These are phyloP conservation scores for Claviceps africana DNA, from an alignment of 2,329 filamentous ascomycete genomes.

Conservation along the genomic window DNA sequence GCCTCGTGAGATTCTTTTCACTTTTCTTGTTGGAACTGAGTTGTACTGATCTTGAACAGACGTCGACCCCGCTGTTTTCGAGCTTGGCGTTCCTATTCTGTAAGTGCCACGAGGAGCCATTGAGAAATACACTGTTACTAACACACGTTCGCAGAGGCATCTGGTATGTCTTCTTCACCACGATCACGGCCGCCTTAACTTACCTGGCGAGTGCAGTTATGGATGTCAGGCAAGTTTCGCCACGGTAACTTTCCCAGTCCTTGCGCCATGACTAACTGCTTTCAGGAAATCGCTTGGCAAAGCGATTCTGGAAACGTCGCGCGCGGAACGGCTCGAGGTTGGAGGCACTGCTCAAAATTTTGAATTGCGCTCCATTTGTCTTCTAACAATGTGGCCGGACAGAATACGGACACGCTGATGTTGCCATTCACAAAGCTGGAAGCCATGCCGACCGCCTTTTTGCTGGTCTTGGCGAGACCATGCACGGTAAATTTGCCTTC, in stretches of 20 bases:
- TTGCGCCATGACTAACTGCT: constrained; percentile 29
- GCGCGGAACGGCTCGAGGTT: constrained; percentile 6
- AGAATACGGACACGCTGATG: constrained; percentile 43
- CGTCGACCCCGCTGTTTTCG: constrained; percentile 51
- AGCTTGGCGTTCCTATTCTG: constrained; percentile 19
- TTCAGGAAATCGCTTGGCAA: constrained; percentile 45
- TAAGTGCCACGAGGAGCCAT: constrained; percentile 3
- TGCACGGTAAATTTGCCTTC: constrained; percentile 29
- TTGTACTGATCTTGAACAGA: constrained; percentile 20
- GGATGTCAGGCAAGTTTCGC: neutral
- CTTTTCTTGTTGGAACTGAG: neutral
- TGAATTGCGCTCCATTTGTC: neutral
- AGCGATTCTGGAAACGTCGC: constrained; percentile 46
- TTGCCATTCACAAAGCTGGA: constrained; percentile 22
- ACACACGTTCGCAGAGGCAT: constrained; percentile 22
- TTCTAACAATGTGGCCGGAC: neutral
- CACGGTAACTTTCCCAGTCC: neutral
- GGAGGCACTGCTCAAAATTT: neutral
- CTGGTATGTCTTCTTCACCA: constrained; percentile 33
- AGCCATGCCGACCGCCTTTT: constrained; percentile 67
- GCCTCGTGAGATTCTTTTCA: constrained; percentile 17
- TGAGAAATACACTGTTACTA: neutral
- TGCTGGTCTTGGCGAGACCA: constrained; percentile 53
- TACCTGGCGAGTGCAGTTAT: neutral
- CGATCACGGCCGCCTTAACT: neutral